These are phyloP conservation scores for Antitrichia curtipendula DNA, from an alignment of 225 moss, liverwort and hornwort genomes.

Conservation along the genomic window DNA sequence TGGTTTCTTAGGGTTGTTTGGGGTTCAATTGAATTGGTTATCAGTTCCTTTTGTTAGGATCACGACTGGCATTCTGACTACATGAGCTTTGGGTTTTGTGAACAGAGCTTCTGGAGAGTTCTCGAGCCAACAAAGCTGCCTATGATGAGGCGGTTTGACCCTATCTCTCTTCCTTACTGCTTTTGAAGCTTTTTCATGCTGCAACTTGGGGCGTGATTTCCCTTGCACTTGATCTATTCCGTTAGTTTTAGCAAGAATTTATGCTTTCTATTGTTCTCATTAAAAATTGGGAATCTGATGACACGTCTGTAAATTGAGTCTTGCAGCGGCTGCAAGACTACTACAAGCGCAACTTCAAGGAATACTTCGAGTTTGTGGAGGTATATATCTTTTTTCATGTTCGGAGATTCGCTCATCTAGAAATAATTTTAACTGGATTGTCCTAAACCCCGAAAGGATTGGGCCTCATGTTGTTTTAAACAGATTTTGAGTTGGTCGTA, in stretches of 20 bases:
- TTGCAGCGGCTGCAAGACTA: slow-evolving; percentile 78
- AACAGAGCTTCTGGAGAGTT: slow-evolving; percentile 70
- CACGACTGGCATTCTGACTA: not conserved
- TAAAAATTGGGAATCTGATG: not conserved
- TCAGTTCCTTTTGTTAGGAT: not conserved
- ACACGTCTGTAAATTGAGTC: not conserved
- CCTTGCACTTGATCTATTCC: not conserved
- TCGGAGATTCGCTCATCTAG: not conserved
- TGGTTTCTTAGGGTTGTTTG: not conserved
- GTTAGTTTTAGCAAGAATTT: not conserved
- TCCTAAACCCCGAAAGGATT: not conserved
- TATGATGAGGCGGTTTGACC: slow-evolving; percentile 61
- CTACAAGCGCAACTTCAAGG: slow-evolving; percentile 86
- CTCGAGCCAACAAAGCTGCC: slow-evolving; percentile 72
- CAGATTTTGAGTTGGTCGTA: not conserved
- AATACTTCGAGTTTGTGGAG: slow-evolving; percentile 91
- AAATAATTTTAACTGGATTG: not conserved
- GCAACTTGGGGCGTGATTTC: not conserved
- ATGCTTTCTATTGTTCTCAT: not conserved
- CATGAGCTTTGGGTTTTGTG: not conserved
- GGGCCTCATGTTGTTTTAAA: not conserved
- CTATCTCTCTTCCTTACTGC: not conserved
- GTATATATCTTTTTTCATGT: slow-evolving; percentile 4
- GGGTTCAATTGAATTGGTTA: not conserved
- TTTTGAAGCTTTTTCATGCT: not conserved